These are phyloP conservation scores for Cucurbita ficifolia DNA, from an alignment of 306 rosid species.

Conservation along the genomic window DNA sequence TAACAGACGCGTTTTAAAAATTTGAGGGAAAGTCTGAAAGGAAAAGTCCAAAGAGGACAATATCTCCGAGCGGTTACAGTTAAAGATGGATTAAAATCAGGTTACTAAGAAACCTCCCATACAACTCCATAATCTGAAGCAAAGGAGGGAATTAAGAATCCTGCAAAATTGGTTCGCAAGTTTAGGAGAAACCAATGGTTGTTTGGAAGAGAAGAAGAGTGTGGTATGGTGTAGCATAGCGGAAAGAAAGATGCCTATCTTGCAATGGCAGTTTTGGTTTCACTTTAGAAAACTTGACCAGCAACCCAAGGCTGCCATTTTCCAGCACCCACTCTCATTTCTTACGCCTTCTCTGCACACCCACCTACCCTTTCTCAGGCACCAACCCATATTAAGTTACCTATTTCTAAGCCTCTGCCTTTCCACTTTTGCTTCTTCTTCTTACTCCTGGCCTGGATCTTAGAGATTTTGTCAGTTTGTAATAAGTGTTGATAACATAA, in stretches of 20 bases:
- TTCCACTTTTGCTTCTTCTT: neutral
- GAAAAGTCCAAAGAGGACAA: too few species aligned
- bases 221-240: neutral
- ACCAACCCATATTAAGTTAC: neutral
- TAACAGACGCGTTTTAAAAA: too few species aligned
- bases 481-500: neutral
- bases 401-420: neutral
- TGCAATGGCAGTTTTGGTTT: neutral
- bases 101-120: too few species aligned
- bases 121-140: neutral
- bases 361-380: neutral
- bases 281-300: neutral
- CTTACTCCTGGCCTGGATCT: neutral
- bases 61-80: too few species aligned
- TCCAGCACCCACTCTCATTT: neutral
- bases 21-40: too few species aligned
- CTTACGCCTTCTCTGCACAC: neutral
- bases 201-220: neutral
- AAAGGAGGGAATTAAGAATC: neutral
- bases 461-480: neutral
- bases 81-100: too few species aligned
- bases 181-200: neutral
- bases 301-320: conserved; percentile 4
- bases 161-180: neutral
- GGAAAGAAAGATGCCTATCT: conserved; percentile 1